These are phyloP conservation scores for Diversispora eburnea DNA, from an alignment of 192 early-diverging fungal genomes.

Conservation along the genomic window DNA sequence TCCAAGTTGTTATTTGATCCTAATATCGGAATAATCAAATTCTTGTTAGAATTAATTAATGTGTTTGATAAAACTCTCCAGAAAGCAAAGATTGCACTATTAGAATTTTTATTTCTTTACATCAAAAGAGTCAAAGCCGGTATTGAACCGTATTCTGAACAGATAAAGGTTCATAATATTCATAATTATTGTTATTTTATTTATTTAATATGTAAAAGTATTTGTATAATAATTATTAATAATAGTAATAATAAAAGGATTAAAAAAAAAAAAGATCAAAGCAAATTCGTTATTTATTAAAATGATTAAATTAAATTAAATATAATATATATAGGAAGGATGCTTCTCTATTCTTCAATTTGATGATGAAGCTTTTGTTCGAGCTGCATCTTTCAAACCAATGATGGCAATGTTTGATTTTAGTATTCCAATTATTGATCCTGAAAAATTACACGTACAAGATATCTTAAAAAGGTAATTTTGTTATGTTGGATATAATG, in stretches of 20 bases:
- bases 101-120: constrained; percentile 46
- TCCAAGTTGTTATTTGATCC: constrained; percentile 43
- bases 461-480: constrained; percentile 29
- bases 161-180: constrained; percentile 36
- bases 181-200: background rate
- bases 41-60: constrained; percentile 30
- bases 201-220: background rate
- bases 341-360: constrained; percentile 32
- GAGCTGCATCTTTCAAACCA: constrained; percentile 37
- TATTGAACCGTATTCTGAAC: constrained; percentile 35
- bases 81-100: constrained; percentile 36
- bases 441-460: constrained; percentile 32
- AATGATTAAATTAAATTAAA: background rate
- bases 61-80: constrained; percentile 29
- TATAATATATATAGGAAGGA: constrained; percentile 30
- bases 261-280: background rate
- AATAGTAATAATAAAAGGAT: no score
- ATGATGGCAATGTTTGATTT: constrained; percentile 37
- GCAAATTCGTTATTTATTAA: no score
- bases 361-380: constrained; percentile 34
- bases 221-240: background rate
- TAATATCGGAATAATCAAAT: constrained; percentile 43
- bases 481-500: constrained; percentile 30
- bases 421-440: constrained; percentile 32
- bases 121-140: constrained; percentile 34